A percentile compares a stretch with the other conserved stretches of the same genome.
phyloP scores from a whole-genome alignment of 768 basidiomycete genomes.

The Leccinum obscurum region DNA sequence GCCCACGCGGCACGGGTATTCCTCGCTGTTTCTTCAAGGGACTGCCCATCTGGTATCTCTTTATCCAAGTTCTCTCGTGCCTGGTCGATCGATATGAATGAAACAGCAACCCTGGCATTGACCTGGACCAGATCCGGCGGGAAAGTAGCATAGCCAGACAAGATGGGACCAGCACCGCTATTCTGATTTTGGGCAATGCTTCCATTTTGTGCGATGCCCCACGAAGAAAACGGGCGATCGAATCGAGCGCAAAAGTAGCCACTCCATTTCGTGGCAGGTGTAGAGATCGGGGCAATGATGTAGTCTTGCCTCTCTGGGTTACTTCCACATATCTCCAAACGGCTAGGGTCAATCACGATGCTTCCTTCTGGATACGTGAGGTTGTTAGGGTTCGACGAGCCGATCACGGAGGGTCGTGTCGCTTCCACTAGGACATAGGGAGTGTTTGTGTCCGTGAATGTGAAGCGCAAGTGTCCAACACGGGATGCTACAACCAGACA shows the following conservation, averaged over 20 bases:
- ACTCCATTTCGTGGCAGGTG: slow-evolving; percentile 37
- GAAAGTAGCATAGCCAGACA: slow-evolving; percentile 56
- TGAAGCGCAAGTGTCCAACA: slow-evolving; percentile 73
- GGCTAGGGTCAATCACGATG: slow-evolving; percentile 43
- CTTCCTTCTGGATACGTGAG: slow-evolving; percentile 55
- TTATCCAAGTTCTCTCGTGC: slow-evolving; percentile 52
- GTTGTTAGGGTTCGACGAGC: slow-evolving; percentile 48
- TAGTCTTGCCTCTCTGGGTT: slow-evolving; percentile 71
- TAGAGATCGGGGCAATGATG: slow-evolving; percentile 61
- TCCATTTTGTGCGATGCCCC: slow-evolving; percentile 52
- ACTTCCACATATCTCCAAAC: slow-evolving; percentile 57
- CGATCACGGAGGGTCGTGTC: slow-evolving; percentile 59
- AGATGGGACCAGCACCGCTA: slow-evolving; percentile 41
- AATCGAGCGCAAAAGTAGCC: slow-evolving; percentile 62
- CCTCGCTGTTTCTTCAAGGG: slow-evolving; percentile 53
- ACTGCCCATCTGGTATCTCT: slow-evolving; percentile 46
- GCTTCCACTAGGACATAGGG: slow-evolving; percentile 71
- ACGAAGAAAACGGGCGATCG: slow-evolving; percentile 42
- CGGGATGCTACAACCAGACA: slow-evolving; percentile 55
- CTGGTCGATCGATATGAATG: slow-evolving; percentile 72
- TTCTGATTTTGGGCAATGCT: slow-evolving; percentile 32
- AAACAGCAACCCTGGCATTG: slow-evolving; percentile 64
- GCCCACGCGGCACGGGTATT: slow-evolving; percentile 53
- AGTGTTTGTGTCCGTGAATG: slow-evolving; percentile 44
- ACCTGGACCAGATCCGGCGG: slow-evolving; percentile 34